Base-by-base conservation (phyloP, 129 eudicot genomes). In the Flaveria brownii region DNA sequence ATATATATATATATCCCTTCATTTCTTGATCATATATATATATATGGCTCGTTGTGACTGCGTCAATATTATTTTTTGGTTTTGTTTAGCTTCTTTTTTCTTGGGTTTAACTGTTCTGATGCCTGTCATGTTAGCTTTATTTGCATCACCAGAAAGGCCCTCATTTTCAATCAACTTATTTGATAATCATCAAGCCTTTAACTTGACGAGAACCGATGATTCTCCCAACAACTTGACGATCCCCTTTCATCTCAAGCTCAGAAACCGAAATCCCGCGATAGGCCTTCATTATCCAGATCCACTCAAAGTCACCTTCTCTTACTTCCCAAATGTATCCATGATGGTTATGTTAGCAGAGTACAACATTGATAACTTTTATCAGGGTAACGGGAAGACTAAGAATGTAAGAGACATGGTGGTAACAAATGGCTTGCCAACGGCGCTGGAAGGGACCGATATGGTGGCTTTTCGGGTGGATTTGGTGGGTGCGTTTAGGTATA, bases 261-360 rank as follows among this genome's bases (percentile, higher is more conserved):
- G 60, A 56, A 77, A 68, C 59, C 16, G 15, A 23, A 78, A 78
- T 51, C 1, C 6, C 0, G 77, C 82, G 7, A 62, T 78, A 13
- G 77, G 82, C 16, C 62, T 78, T 78, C 82, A 77, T 33, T 70
- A 78, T 49, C 77, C 77, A 1, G 82, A 61, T 71, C 82, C 68
- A 70, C 5, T 77, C 47, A 77, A 60, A 4, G 30, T 77, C 75
- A 70, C 82, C 25, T 78, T 78, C 46, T 70, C 82, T 26, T 78
- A 78, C 82, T 78, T 78, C 65, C 71, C 77, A 5, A 78, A 78
- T 78, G 77, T 70, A 9, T 78, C 82, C 54, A 70, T 49, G 82
- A 9, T 70, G 68, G 82, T 61, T 9, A 15, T 9, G 4, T 46
- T 78, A 33, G 77, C 71, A 9, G 72, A 78, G 1, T 78, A 78